Conservation (phyloP, 2,329 filamentous ascomycete genomes). For the Basipetospora chlamydospora region DNA sequence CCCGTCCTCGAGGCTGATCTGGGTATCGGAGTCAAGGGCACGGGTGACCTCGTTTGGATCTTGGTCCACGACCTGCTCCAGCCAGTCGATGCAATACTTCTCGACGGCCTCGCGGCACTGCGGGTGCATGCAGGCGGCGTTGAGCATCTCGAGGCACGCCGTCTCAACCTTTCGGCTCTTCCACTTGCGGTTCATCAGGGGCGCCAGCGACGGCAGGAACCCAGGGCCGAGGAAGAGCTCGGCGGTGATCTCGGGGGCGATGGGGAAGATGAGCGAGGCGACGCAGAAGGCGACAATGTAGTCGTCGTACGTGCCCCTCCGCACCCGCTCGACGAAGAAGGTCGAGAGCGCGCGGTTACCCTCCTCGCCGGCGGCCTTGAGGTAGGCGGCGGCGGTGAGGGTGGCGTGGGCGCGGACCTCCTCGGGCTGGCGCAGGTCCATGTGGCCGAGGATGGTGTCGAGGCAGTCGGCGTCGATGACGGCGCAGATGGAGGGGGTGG, state of each 20-base stretch:
- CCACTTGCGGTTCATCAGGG: constrained; percentile 63
- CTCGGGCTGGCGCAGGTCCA: constrained; percentile 68
- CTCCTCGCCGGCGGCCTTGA: constrained; percentile 59
- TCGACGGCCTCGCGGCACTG: constrained; percentile 70
- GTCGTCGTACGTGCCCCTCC: constrained; percentile 69
- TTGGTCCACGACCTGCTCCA: constrained; percentile 69
- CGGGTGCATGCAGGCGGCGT: constrained; percentile 76
- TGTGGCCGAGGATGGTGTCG: constrained; percentile 71
- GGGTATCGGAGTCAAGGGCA: constrained; percentile 26
- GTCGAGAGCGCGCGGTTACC: constrained; percentile 55
- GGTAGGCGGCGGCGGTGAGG: constrained; percentile 67
- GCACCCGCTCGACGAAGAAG: constrained; percentile 60
- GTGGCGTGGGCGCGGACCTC: constrained; percentile 68
- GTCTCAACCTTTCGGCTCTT: constrained; percentile 79
- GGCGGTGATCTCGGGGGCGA: constrained; percentile 61
- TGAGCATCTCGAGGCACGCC: constrained; percentile 76
- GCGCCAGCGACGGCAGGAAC: constrained; percentile 64
- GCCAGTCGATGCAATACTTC: constrained; percentile 75
- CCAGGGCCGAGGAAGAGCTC: constrained; percentile 77
- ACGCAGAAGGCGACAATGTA: constrained; percentile 86
- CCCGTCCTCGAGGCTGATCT: constrained; percentile 42
- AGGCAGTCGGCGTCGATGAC: constrained; percentile 62
- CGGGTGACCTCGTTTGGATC: constrained; percentile 40
- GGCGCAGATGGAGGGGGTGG: constrained; percentile 34
- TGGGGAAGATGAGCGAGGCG: constrained; percentile 75